Evolutionary conservation across 1,139 yeast genomes (phyloP).

Genomic region (Sugiyamaella sp.): DNA sequence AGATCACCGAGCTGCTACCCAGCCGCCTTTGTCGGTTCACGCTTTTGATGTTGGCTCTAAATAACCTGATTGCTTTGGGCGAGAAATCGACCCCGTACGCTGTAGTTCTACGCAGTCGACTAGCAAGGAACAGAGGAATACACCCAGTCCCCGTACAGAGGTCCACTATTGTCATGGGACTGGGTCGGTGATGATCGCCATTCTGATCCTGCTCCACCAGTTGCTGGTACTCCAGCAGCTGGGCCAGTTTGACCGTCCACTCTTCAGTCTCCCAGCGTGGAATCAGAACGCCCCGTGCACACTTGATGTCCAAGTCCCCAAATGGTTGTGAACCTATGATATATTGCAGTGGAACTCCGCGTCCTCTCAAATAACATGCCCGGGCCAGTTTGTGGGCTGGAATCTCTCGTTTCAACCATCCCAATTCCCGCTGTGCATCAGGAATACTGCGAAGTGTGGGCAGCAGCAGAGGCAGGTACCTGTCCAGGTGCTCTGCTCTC

Average conservation of each 20-base stretch:
- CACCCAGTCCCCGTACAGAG: slow-evolving; percentile 94
- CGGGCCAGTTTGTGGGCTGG: slow-evolving; percentile 17
- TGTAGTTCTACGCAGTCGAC: slow-evolving; percentile 25
- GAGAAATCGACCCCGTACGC: slow-evolving; percentile 66
- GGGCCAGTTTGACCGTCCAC: slow-evolving; percentile 61
- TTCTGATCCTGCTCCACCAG: slow-evolving; percentile 9
- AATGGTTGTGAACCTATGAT: slow-evolving; percentile 87
- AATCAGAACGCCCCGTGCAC: slow-evolving; percentile 70
- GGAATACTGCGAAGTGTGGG: slow-evolving; percentile 32
- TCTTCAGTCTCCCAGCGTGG: slow-evolving; percentile 98
- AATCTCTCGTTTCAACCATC: slow-evolving; percentile 52
- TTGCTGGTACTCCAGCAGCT: slow-evolving; percentile 31
- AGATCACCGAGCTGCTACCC: slow-evolving; percentile 9
- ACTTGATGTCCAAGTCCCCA: slow-evolving; percentile 63
- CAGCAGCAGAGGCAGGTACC: slow-evolving; percentile 31
- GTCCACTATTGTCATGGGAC: slow-evolving; percentile 54
- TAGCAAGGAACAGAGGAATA: slow-evolving; percentile 57
- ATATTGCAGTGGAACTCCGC: slow-evolving; percentile 74
- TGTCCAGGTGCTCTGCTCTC: slow-evolving; percentile 27
- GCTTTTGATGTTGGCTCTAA: slow-evolving; percentile 49
- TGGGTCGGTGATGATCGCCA: slow-evolving; percentile 7
- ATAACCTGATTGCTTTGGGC: slow-evolving; percentile 53
- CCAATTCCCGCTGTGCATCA: slow-evolving; percentile 49
- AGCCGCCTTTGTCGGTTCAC: slow-evolving; percentile 17
- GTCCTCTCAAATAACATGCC: slow-evolving; percentile 39